Percentiles rank a stretch among this genome's conserved stretches.
These are phyloP conservation scores for Withania somnifera DNA, from an alignment of 305 asterid genomes.

Conservation along the genomic window DNA sequence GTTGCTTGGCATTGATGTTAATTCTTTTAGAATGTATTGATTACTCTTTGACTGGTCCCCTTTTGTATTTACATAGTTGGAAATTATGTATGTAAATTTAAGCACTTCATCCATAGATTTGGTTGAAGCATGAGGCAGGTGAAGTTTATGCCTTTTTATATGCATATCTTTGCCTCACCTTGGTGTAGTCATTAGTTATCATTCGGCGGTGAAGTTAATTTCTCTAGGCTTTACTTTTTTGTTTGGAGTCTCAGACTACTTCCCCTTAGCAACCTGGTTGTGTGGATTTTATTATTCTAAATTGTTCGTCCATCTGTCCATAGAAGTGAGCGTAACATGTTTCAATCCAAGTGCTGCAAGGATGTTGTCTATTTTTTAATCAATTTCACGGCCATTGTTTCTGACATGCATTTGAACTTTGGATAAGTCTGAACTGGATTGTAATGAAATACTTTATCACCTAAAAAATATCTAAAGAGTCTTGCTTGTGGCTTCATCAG, in stretches of 20 bases:
- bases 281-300: neutral
- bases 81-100: neutral
- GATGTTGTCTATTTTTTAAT: neutral
- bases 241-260: neutral
- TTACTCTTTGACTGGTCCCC: neutral
- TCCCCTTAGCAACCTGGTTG: neutral
- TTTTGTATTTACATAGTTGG: neutral
- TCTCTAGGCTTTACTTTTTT: neutral
- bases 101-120: neutral
- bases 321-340: neutral
- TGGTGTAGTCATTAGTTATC: neutral
- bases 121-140: neutral
- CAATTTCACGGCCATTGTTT: neutral
- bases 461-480: neutral
- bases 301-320: neutral
- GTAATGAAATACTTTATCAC: neutral
- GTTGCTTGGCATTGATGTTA: neutral
- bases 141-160: neutral
- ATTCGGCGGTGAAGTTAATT: neutral
- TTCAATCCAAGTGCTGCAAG: neutral
- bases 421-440: neutral
- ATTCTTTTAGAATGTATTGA: neutral
- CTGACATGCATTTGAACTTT: neutral
- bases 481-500: too few species aligned
- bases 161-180: neutral